Percentiles rank a stretch among this genome's conserved stretches.
phyloP scores from a whole-genome alignment of 345 rosid genomes.

The Murraya paniculata region DNA sequence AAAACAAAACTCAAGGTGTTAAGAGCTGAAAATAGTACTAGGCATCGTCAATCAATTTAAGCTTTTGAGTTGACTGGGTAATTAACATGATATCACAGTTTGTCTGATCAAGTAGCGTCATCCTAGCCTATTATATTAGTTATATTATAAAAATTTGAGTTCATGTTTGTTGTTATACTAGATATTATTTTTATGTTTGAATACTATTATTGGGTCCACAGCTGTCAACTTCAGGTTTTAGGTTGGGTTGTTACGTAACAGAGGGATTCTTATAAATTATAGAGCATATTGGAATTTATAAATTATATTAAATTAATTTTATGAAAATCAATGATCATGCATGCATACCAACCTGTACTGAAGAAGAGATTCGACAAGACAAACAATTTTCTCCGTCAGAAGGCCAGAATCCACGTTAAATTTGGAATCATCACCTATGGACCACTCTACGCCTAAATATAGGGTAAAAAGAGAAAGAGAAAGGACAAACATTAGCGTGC shows the following conservation, averaged over 20 bases:
- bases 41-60: background rate
- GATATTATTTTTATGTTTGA: background rate
- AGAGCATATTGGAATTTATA: background rate
- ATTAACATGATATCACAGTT: background rate
- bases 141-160: background rate
- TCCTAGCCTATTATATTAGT: background rate
- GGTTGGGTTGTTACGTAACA: background rate
- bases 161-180: background rate
- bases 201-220: background rate
- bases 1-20: background rate
- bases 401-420: slow-evolving; percentile 44
- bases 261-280: background rate
- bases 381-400: slow-evolving; percentile 46
- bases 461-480: slow-evolving; percentile 1
- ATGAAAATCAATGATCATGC: slow-evolving; percentile 5
- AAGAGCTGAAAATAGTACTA: background rate
- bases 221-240: background rate
- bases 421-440: slow-evolving; percentile 26
- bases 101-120: background rate
- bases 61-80: background rate
- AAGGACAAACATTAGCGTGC: background rate
- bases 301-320: background rate
- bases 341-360: slow-evolving; percentile 58
- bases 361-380: slow-evolving; percentile 66
- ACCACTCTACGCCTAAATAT: slow-evolving; percentile 43